Conservation (phyloP, 176 grass and related monocot genomes). For the sorghum (Sorghum bicolor) region DNA sequence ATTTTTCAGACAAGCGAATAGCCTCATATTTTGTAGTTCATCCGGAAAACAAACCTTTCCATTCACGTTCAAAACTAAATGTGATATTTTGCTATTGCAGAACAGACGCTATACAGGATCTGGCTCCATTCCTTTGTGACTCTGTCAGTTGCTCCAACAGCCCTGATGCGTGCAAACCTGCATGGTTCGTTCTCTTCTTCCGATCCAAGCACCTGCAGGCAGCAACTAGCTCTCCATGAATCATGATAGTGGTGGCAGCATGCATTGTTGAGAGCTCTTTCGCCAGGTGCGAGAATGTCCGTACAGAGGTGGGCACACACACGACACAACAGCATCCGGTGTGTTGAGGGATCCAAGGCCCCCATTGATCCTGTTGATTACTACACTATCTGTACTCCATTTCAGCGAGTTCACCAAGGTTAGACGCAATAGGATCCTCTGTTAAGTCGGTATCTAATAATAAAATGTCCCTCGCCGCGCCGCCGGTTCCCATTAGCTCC, state of each 20-base stretch:
- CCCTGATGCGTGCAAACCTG: not conserved
- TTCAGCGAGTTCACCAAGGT: constrained; percentile 8
- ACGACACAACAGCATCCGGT: not conserved
- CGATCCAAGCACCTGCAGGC: not conserved
- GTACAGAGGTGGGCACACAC: not conserved
- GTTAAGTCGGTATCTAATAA: not conserved
- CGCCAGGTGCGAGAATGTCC: not conserved
- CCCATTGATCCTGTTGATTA: not conserved
- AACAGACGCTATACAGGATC: not conserved
- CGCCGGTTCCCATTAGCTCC: not conserved
- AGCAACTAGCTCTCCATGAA: not conserved
- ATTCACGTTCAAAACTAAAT: too few species aligned
- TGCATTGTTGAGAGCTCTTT: not conserved
- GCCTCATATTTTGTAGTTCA: too few species aligned
- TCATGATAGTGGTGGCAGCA: not conserved
- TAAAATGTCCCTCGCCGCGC: not conserved
- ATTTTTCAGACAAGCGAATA: too few species aligned
- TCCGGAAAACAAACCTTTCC: too few species aligned
- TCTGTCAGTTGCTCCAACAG: not conserved
- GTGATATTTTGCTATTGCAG: not conserved
- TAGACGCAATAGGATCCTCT: not conserved
- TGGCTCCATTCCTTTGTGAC: not conserved
- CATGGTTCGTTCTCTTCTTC: not conserved
- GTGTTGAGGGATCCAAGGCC: constrained; percentile 26
- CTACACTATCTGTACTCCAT: not conserved